A percentile compares a stretch with the other conserved stretches of the same genome.
Conservation (phyloP, 2,329 filamentous ascomycete genomes). For the Ceratocystis colombiana region DNA sequence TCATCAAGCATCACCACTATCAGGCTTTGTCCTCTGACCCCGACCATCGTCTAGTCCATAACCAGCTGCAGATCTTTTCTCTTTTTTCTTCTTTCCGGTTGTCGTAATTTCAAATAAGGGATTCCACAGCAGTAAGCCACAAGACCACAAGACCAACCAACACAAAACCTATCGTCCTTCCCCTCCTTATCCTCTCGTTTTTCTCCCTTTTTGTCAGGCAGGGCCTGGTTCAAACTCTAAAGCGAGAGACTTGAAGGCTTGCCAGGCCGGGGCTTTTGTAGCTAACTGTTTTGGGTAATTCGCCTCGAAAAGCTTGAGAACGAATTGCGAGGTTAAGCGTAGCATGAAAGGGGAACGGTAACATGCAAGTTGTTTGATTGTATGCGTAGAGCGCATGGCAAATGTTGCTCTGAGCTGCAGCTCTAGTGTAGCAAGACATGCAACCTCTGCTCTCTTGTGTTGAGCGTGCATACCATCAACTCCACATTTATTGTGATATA, state of each 20-base stretch:
- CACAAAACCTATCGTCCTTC: neutral
- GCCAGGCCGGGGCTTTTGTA: neutral
- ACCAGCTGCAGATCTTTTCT: conserved; percentile 6
- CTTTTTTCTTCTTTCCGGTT: conserved; percentile 3
- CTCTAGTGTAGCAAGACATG: neutral
- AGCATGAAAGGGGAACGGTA: conserved; percentile 2
- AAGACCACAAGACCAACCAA: neutral
- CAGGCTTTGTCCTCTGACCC: neutral
- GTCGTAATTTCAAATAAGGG: conserved; percentile 11
- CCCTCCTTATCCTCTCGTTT: neutral
- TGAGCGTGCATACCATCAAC: no score
- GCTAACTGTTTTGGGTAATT: conserved; percentile 3
- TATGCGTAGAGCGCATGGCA: neutral
- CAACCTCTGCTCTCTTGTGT: neutral
- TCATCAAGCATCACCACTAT: neutral
- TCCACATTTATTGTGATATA: no score
- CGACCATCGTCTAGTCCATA: neutral
- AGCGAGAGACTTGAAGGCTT: neutral
- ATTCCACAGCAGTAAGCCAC: neutral
- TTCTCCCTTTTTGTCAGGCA: neutral
- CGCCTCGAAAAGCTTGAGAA: neutral
- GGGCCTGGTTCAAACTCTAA: conserved; percentile 3
- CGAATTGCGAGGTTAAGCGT: neutral
- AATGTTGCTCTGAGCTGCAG: conserved; percentile 2
- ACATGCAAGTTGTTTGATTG: conserved; percentile 11